Evolutionary conservation across 305 asterid species (phyloP).

Genomic region (Ilex paraguariensis): DNA sequence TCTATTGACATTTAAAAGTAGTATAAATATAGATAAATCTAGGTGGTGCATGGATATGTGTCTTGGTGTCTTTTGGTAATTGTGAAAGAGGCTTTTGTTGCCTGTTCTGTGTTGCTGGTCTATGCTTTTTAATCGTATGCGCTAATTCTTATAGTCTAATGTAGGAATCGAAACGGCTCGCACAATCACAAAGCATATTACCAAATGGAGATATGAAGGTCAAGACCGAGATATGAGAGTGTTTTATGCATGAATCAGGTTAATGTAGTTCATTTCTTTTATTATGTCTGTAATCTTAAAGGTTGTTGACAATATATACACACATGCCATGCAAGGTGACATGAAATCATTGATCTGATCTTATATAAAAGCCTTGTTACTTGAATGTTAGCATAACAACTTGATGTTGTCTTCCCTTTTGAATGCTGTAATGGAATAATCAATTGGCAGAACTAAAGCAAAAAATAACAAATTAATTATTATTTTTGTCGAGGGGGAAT

Average conservation of each 20-base stretch:
- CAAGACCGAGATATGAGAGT: slow-evolving; percentile 44
- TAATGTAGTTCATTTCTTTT: not conserved
- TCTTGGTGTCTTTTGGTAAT: not conserved
- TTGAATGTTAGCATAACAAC: no score
- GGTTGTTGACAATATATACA: not conserved
- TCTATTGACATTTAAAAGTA: no score
- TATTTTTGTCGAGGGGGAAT: no score
- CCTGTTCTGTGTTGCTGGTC: not conserved
- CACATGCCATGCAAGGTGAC: no score
- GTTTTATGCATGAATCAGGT: not conserved
- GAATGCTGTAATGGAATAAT: no score
- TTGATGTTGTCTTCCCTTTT: no score
- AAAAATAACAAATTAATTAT: no score
- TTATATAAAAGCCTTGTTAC: no score
- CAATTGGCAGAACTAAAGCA: no score
- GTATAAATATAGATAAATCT: no score
- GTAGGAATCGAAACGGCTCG: slow-evolving; percentile 72
- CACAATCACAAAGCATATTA: slow-evolving; percentile 55
- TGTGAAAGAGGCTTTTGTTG: not conserved
- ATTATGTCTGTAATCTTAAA: not conserved
- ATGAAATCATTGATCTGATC: no score
- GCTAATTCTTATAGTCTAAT: slow-evolving; percentile 10
- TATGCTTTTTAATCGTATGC: not conserved
- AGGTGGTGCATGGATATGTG: not conserved
- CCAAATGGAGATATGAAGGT: slow-evolving; percentile 85